A percentile compares a stretch with the other conserved stretches of the same genome.
Evolutionary conservation across 2,329 filamentous ascomycete species (phyloP).

Genomic region (Lecanosticta acicola): DNA sequence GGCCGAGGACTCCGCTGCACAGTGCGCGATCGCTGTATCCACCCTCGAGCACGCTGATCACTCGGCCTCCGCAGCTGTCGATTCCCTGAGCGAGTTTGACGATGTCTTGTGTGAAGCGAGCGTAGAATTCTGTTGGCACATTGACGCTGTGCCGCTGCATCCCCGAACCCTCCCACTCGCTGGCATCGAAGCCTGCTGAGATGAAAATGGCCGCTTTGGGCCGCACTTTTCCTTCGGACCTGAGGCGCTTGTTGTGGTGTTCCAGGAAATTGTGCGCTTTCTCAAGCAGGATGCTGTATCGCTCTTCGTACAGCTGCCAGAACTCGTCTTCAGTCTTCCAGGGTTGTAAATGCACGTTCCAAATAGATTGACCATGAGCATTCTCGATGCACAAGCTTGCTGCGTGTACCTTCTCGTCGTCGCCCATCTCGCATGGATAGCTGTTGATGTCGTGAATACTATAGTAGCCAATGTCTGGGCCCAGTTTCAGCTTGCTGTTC

Average conservation of each 20-base stretch:
- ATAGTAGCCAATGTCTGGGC: constrained; percentile 73
- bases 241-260: constrained; percentile 62
- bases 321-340: constrained; percentile 83
- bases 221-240: constrained; percentile 49
- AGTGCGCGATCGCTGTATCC: constrained; percentile 92
- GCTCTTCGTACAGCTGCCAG: constrained; percentile 77
- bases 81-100: constrained; percentile 76
- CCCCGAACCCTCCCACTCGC: constrained; percentile 82
- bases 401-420: constrained; percentile 86
- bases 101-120: constrained; percentile 79
- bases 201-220: constrained; percentile 88
- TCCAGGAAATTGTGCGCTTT: constrained; percentile 76
- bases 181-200: constrained; percentile 94
- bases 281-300: constrained; percentile 69
- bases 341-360: constrained; percentile 88
- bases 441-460: constrained; percentile 98
- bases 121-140: constrained; percentile 95
- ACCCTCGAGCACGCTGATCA: constrained; percentile 91
- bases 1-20: constrained; percentile 80
- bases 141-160: constrained; percentile 97
- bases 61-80: constrained; percentile 70
- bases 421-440: constrained; percentile 92
- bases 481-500: constrained; percentile 27
- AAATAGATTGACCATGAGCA: constrained; percentile 86
- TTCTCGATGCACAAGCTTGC: constrained; percentile 92